Evolutionary conservation across 1,139 yeast species (phyloP), one percentile per base, ranked within the genome.

Genomic region (Saccharomyces hybrid): DNA sequence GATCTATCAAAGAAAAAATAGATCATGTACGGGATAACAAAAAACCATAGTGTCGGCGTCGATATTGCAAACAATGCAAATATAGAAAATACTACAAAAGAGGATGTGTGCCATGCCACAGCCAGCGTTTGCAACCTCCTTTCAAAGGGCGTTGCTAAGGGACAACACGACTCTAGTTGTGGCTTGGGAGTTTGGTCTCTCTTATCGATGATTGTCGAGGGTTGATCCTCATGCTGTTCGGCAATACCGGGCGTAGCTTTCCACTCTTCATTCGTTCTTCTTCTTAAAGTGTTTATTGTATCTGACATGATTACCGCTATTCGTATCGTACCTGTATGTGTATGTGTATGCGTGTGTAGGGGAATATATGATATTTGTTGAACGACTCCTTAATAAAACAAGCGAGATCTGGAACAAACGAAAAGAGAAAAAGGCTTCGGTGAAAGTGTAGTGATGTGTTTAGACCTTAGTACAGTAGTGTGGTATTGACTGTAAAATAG

Each of bases 81-180:
- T 8, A 83, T 72, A 1, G 78, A 65, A 57, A 82, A 80, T 1
- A 78, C 65, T 0, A 95, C 89, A 48, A 91, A 84, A 3, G 88
- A 78, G 27, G 88, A 75, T 2, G 87, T 82, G 69, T 90, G 96
- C 83, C 88, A 81, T 4, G 88, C 76, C 23, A 91, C 82, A 0
- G 84, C 84, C 4, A 85, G 64, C 0, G 93, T 88, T 64, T 89
- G 86, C 34, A 85, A 66, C 52, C 96, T 71, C 58, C 85, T 75
- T 25, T 71, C 64, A 54, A 81, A 60, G 1, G 91, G 88, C 0
- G 83, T 79, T 42, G 57, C 61, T 51, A 52, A 53, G 55, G 57
- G 62, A 68, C 61, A 76, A 53, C 64, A 63, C 1, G 50, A 49
- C 9, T 57, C 52, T 27, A 38, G 25, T 8, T 27, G 51, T 14